Percentiles rank a stretch among this genome's conserved stretches.
These are phyloP conservation scores for Naganishia vishniacii DNA, from an alignment of 768 basidiomycete genomes.

Conservation along the genomic window DNA sequence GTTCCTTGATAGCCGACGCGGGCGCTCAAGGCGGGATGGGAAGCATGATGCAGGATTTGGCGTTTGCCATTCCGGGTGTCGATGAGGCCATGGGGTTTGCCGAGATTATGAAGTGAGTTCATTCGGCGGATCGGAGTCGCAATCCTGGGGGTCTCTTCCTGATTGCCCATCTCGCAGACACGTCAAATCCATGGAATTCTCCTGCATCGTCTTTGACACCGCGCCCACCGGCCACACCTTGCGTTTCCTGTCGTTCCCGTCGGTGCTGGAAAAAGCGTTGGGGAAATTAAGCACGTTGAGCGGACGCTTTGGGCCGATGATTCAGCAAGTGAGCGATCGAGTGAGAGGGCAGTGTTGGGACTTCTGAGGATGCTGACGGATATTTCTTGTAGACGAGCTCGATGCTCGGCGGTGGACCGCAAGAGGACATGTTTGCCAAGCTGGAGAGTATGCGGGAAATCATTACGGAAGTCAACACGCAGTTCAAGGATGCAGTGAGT, in stretches of 20 bases:
- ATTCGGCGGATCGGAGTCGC: too few species aligned
- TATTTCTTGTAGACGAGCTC: slow-evolving; percentile 80
- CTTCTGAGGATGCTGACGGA: too few species aligned
- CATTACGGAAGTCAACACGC: slow-evolving; percentile 96
- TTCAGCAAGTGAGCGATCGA: slow-evolving; percentile 69
- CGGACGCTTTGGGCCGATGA: slow-evolving; percentile 94
- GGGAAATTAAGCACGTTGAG: slow-evolving; percentile 91
- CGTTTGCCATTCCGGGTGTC: slow-evolving; percentile 97
- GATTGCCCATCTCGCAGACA: slow-evolving; percentile 57
- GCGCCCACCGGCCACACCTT: slow-evolving; percentile 98
- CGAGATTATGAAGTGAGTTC: slow-evolving; percentile 98
- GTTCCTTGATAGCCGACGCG: too few species aligned
- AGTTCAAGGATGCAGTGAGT: slow-evolving; percentile 95
- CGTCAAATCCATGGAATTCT: slow-evolving; percentile 99
- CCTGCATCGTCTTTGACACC: slow-evolving; percentile 99
- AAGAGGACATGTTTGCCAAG: slow-evolving; percentile 98
- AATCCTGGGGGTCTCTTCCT: background rate
- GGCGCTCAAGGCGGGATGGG: slow-evolving; percentile 71
- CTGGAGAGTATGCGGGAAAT: slow-evolving; percentile 93
- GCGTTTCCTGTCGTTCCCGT: slow-evolving; percentile 97
- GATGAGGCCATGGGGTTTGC: slow-evolving; percentile 99
- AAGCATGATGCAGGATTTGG: slow-evolving; percentile 98
- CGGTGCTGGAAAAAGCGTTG: slow-evolving; percentile 91
- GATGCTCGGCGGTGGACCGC: slow-evolving; percentile 88
- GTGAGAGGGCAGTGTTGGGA: too few species aligned